A percentile compares a stretch with the other conserved stretches of the same genome.
Conservation (phyloP, 208 protist species). For the Crithidia bombi region DNA sequence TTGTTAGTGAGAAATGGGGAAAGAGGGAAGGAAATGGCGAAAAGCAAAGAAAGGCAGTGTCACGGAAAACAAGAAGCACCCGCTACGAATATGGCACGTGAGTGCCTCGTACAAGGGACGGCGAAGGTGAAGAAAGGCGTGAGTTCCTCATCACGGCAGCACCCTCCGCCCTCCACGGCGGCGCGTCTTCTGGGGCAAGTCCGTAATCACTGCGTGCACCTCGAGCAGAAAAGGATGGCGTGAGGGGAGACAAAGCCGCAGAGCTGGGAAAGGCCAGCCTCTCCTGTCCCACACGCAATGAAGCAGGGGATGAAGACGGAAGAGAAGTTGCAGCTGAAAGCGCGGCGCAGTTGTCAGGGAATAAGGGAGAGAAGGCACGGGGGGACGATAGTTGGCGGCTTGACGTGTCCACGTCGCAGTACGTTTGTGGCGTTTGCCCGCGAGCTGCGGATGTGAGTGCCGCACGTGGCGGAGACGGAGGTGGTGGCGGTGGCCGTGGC, state of each 20-base stretch:
- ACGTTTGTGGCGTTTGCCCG: not conserved
- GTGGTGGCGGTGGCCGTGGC: not conserved
- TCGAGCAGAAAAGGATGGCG: constrained; percentile 2
- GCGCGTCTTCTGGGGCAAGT: not conserved
- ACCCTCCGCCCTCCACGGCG: not conserved
- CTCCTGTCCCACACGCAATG: not conserved
- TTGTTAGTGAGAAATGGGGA: not conserved
- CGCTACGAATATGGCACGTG: not conserved
- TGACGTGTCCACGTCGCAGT: not conserved
- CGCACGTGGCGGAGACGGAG: not conserved
- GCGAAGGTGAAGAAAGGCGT: not conserved
- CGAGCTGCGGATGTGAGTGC: no score
- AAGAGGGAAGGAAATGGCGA: not conserved
- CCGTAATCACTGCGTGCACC: not conserved
- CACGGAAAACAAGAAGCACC: not conserved
- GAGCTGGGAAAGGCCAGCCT: not conserved
- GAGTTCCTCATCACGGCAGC: not conserved
- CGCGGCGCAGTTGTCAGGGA: not conserved
- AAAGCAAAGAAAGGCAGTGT: not conserved
- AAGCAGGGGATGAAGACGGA: not conserved
- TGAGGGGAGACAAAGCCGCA: constrained; percentile 4
- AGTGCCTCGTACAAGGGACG: not conserved
- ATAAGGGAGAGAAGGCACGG: not conserved
- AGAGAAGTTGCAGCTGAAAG: not conserved
- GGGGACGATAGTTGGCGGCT: not conserved